Percentiles rank a stretch among this genome's conserved stretches.
phyloP scores from a whole-genome alignment of 2,329 filamentous ascomycete genomes.

The Colletotrichum tofieldiae region DNA sequence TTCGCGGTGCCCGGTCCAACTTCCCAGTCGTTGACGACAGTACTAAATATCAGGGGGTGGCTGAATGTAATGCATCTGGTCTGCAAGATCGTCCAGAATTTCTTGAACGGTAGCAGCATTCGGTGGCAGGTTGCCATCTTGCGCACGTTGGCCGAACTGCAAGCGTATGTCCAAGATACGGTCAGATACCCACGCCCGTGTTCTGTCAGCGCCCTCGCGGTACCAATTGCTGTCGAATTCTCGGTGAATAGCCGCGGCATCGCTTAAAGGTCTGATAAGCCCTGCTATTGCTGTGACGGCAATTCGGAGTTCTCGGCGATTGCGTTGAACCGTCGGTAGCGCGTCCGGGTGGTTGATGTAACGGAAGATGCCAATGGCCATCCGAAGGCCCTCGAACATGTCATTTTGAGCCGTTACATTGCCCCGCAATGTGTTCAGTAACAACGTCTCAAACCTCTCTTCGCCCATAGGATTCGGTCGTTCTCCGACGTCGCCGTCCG shows the following conservation, averaged over 20 bases:
- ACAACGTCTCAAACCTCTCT: not conserved
- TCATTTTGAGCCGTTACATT: constrained; percentile 6
- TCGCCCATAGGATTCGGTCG: not conserved
- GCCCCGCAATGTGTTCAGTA: not conserved
- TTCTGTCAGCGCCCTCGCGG: not conserved
- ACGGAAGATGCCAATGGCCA: constrained; percentile 4
- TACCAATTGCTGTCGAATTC: constrained; percentile 9
- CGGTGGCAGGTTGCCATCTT: not conserved
- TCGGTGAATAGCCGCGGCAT: constrained; percentile 2
- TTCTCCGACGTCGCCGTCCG: not conserved
- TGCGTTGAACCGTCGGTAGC: not conserved
- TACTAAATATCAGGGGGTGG: not conserved
- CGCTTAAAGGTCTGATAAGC: not conserved
- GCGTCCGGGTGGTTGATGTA: constrained; percentile 12
- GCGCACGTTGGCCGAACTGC: not conserved
- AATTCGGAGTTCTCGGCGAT: not conserved
- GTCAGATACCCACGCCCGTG: not conserved
- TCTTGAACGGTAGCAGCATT: not conserved
- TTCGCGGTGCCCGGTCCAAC: not conserved
- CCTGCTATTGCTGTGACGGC: not conserved
- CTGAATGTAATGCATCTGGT: not conserved
- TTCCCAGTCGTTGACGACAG: not conserved
- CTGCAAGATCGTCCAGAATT: not conserved
- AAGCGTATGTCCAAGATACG: not conserved
- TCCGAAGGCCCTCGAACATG: not conserved